These are phyloP conservation scores for Anacardium occidentale DNA, from an alignment of 345 rosid species.

Conservation along the genomic window DNA sequence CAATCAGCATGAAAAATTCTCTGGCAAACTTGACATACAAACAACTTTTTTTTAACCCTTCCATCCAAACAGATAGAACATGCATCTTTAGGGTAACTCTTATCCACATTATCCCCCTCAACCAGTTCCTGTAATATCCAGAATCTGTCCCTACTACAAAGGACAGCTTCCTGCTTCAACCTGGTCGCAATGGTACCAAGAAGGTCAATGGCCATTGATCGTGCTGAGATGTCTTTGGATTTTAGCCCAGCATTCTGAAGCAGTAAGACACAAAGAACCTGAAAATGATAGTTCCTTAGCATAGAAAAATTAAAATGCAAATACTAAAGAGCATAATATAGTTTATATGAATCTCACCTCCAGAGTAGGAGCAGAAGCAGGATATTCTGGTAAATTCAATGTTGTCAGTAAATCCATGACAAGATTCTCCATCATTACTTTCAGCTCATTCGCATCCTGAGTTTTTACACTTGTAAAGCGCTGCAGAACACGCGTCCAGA, in stretches of 20 bases:
- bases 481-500: conserved; percentile 97
- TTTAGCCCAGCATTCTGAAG: conserved; percentile 95
- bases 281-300: conserved; percentile 38
- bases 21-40: conserved; percentile 74
- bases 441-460: conserved; percentile 94
- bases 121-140: conserved; percentile 64
- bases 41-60: conserved; percentile 55
- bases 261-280: conserved; percentile 96
- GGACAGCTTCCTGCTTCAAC: conserved; percentile 78
- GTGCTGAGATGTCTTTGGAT: conserved; percentile 86
- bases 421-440: conserved; percentile 88
- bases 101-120: conserved; percentile 42
- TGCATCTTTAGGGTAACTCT: conserved; percentile 44
- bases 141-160: conserved; percentile 52
- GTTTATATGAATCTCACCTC: conserved; percentile 56
- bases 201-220: conserved; percentile 93
- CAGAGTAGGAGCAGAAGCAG: conserved; percentile 85
- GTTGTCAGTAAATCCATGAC: conserved; percentile 87
- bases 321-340: conserved; percentile 15
- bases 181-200: conserved; percentile 92
- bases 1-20: conserved; percentile 87
- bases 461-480: conserved; percentile 75
- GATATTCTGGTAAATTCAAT: conserved; percentile 92
- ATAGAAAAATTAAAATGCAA: conserved; percentile 12
- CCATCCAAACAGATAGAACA: conserved; percentile 76